A percentile compares a stretch with the other conserved stretches of the same genome.
Conservation (phyloP, 805 yeast species). For the Metschnikowia sp. region DNA sequence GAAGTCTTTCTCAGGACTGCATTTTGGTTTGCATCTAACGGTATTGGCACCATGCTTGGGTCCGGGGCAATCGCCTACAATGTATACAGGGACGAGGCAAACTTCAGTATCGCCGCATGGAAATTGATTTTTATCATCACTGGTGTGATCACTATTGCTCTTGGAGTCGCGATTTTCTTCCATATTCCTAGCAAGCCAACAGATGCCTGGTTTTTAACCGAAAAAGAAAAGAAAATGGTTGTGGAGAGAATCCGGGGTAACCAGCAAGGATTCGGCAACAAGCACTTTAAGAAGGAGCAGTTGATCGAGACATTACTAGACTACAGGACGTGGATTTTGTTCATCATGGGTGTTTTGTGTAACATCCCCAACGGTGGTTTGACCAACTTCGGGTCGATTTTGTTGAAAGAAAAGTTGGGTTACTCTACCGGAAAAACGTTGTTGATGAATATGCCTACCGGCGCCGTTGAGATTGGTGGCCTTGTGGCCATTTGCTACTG, state of each 20-base stretch:
- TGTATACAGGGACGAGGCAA: slow-evolving; percentile 35
- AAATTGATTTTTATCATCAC: slow-evolving; percentile 29
- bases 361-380: slow-evolving; percentile 54
- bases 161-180: slow-evolving; percentile 22
- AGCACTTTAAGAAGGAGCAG: slow-evolving; percentile 35
- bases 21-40: slow-evolving; percentile 33
- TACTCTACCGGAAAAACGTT: slow-evolving; percentile 34
- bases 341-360: slow-evolving; percentile 8
- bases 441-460: slow-evolving; percentile 45
- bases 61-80: slow-evolving; percentile 53
- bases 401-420: slow-evolving; percentile 42
- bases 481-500: slow-evolving; percentile 28
- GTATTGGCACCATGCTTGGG: slow-evolving; percentile 25
- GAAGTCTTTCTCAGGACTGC: slow-evolving; percentile 33
- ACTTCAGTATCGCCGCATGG: slow-evolving; percentile 42
- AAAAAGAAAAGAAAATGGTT: slow-evolving; percentile 23
- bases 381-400: slow-evolving; percentile 45
- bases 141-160: slow-evolving; percentile 27
- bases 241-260: slow-evolving; percentile 21
- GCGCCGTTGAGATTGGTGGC: slow-evolving; percentile 45
- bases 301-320: slow-evolving; percentile 33
- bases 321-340: slow-evolving; percentile 31
- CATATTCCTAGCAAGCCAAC: slow-evolving; percentile 33
- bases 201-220: slow-evolving; percentile 33
- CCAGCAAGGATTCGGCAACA: slow-evolving; percentile 44